Percentiles rank a stretch among this genome's conserved stretches.
Conservation (phyloP, 208 protist species). For the Tetramitus jugosus region DNA sequence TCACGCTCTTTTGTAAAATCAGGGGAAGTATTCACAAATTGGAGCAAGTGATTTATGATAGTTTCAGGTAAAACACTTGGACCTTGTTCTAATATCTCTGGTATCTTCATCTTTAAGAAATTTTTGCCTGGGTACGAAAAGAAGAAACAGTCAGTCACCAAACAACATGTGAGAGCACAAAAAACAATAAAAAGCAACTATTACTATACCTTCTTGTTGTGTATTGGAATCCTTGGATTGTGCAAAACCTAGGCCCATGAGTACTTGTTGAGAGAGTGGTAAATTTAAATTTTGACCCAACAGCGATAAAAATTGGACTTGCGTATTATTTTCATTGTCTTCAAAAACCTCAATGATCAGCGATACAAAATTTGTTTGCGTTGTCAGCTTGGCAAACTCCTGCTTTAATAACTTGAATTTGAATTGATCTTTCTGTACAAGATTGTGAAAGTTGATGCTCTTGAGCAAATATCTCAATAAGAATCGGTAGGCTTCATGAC, state of each 20-base stretch:
- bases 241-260: slow-evolving; percentile 18
- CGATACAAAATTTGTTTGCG: slow-evolving; percentile 39
- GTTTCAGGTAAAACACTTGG: slow-evolving; percentile 28
- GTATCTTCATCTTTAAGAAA: slow-evolving; percentile 23
- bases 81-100: slow-evolving; percentile 30
- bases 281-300: background rate
- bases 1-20: background rate
- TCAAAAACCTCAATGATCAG: slow-evolving; percentile 40
- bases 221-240: background rate
- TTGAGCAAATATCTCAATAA: slow-evolving; percentile 40
- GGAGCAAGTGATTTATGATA: slow-evolving; percentile 6
- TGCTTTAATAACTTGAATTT: slow-evolving; percentile 40
- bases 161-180: too few relatives aligned
- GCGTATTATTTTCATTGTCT: slow-evolving; percentile 2
- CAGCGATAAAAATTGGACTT: slow-evolving; percentile 25
- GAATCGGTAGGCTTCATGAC: slow-evolving; percentile 44
- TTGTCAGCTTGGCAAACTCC: slow-evolving; percentile 34
- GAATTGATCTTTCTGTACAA: slow-evolving; percentile 34
- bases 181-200: too few relatives aligned
- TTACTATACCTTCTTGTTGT: slow-evolving; percentile 23
- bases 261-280: slow-evolving; percentile 14
- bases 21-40: background rate
- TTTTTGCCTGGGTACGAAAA: background rate
- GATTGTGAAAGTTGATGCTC: slow-evolving; percentile 38
- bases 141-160: too few relatives aligned